Evolutionary conservation across 768 basidiomycete genomes (phyloP), one percentile per base, ranked within the genome.

Genomic region (Naematelia aurantialba): DNA sequence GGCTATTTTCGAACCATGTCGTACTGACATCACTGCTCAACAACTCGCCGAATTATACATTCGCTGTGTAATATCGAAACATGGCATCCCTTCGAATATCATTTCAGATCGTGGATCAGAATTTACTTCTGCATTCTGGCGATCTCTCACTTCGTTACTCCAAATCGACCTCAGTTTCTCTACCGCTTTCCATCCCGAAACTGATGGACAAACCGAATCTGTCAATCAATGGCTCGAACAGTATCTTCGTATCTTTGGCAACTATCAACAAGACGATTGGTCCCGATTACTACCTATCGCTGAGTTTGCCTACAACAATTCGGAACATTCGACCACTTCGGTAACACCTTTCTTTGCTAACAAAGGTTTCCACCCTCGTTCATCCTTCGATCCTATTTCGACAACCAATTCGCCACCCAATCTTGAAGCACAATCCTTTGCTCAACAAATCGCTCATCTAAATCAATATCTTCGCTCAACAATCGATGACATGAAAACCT

Each of bases 131-230:
- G 31, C 65, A 4, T 78, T 79, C 62, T 79, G 75, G 62, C 14
- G 31, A 11, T 71, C 74, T 0, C 55, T 82, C 0, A 72, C 74
- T 44, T 26, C 47, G 22, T 49, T 70, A 17, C 42, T 81, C 0
- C 73, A 77, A 0, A 79, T 82, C 44, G 50, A 78, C 13, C 50
- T 52, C 1, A 76, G 74, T 22, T 61, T 78, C 0, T 78, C 75
- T 4, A 82, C 81, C 0, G 81, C 80, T 1, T 82, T 78, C 48
- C 81, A 81, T 55, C 82, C 81, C 0, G 76, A 80, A 51, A 78
- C 77, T 1, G 78, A 81, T 56, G 79, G 81, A 0, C 78, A 80
- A 30, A 59, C 58, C n/a, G 58, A 59, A 52, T 24, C 51, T n/a
- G 45, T 48, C 3, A 59, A 59, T 30, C 58, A 54, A 45, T 22